phyloP scores from a whole-genome alignment of 192 early-diverging fungal genomes.

The Coemansia sp. region DNA sequence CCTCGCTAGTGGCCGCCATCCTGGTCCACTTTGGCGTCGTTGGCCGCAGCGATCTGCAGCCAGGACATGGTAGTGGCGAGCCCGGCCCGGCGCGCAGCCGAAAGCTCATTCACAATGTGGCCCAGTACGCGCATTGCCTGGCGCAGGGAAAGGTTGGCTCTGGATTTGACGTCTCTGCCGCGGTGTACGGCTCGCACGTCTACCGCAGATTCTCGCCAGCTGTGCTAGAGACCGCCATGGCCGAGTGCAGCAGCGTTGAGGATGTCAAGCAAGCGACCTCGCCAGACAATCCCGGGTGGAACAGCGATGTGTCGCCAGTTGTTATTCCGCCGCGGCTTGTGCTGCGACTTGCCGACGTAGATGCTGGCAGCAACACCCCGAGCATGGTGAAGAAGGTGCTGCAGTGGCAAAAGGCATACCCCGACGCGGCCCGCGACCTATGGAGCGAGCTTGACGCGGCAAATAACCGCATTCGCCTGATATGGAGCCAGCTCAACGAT shows the following conservation, averaged over 20 bases:
- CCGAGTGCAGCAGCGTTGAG: conserved; percentile 2
- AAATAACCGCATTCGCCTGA: conserved; percentile 57
- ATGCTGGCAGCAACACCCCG: conserved; percentile 93
- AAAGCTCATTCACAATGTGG: conserved; percentile 78
- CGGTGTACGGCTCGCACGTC: conserved; percentile 88
- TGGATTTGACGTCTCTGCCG: conserved; percentile 95
- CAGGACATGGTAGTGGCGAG: not conserved
- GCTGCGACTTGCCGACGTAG: conserved; percentile 90
- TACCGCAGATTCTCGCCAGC: conserved; percentile 84
- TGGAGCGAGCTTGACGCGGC: conserved; percentile 61
- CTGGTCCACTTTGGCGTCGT: conserved; percentile 73
- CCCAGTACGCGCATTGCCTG: conserved; percentile 92
- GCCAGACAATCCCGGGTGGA: conserved; percentile 62
- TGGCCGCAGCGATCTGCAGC: conserved; percentile 6
- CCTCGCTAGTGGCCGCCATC: conserved; percentile 83
- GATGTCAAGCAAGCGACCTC: conserved; percentile 24
- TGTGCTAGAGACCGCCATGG: conserved; percentile 63
- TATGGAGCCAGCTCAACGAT: conserved; percentile 63
- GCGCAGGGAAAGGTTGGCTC: conserved; percentile 99
- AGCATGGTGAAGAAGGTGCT: conserved; percentile 88
- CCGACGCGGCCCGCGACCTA: conserved; percentile 58
- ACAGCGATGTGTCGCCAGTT: conserved; percentile 68
- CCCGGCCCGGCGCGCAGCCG: conserved; percentile 18
- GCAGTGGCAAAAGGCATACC: conserved; percentile 75
- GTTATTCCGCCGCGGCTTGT: conserved; percentile 72